These are phyloP conservation scores for Amylocarpus encephaloides DNA, from an alignment of 2,329 filamentous ascomycete genomes.

Conservation along the genomic window DNA sequence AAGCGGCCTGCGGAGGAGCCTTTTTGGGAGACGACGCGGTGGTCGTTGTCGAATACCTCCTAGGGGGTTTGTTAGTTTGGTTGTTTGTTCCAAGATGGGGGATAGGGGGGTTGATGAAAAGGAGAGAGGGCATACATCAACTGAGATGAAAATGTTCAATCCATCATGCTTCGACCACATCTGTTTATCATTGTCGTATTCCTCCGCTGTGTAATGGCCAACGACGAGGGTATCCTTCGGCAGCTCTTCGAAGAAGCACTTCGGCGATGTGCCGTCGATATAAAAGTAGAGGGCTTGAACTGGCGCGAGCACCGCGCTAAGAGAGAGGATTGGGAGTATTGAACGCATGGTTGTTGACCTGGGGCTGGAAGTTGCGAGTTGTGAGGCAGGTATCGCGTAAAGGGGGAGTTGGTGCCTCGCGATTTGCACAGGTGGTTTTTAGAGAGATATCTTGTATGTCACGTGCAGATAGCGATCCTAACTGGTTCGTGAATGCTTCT, in stretches of 20 bases:
- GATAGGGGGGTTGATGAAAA: constrained; percentile 9
- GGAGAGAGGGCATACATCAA: constrained; percentile 55
- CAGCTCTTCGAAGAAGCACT: constrained; percentile 98
- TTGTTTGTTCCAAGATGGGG: constrained; percentile 3
- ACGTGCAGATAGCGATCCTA: not conserved
- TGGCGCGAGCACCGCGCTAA: constrained; percentile 52
- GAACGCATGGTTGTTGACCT: constrained; percentile 45
- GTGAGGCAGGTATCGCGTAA: constrained; percentile 3
- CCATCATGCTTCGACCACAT: constrained; percentile 67
- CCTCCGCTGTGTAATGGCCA: constrained; percentile 81
- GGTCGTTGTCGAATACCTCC: constrained; percentile 96
- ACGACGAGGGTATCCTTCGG: constrained; percentile 96
- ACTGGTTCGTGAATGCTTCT: not conserved
- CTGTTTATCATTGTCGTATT: constrained; percentile 66
- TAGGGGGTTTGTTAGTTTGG: constrained; percentile 28
- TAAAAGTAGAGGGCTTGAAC: constrained; percentile 91
- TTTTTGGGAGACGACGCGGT: constrained; percentile 86
- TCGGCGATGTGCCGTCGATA: constrained; percentile 76
- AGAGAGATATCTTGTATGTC: not conserved
- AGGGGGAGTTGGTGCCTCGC: constrained; percentile 5
- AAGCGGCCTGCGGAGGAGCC: constrained; percentile 74
- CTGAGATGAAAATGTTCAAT: constrained; percentile 81
- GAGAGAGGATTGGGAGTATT: constrained; percentile 59
- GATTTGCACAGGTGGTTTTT: constrained; percentile 3
- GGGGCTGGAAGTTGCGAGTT: constrained; percentile 2